Conservation (phyloP, 495 filamentous ascomycete species). For the Amphirosellinia nigrospora region DNA sequence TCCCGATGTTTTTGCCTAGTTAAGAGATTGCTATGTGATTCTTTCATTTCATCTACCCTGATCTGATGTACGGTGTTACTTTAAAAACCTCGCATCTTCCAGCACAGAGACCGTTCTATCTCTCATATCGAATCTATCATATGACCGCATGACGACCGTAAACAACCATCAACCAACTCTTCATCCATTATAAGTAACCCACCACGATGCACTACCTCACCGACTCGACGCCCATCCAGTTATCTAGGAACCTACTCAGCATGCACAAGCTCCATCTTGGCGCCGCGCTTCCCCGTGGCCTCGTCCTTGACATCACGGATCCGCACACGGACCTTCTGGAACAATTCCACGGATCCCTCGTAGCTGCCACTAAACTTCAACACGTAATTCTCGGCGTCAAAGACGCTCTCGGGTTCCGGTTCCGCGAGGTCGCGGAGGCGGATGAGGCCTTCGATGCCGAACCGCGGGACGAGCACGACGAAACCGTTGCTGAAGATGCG, state of each 20-base stretch:
- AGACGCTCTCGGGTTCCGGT: conserved; percentile 75
- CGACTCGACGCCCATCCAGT: too few relatives aligned
- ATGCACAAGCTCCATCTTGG: conserved; percentile 70
- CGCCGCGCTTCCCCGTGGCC: conserved; percentile 88
- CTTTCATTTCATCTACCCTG: too few relatives aligned
- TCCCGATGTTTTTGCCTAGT: too few relatives aligned
- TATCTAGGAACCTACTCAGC: conserved; percentile 1
- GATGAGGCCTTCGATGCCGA: conserved; percentile 93
- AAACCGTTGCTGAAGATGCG: conserved; percentile 96
- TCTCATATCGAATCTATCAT: neutral
- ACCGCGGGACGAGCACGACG: conserved; percentile 92
- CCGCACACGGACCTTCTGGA: conserved; percentile 85
- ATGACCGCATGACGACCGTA: neutral
- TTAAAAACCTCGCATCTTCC: too few relatives aligned
- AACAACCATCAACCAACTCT: too few relatives aligned
- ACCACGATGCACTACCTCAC: neutral
- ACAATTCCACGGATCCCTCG: conserved; percentile 73
- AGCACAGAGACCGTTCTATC: too few relatives aligned
- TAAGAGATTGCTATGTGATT: too few relatives aligned
- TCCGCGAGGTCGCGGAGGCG: conserved; percentile 80
- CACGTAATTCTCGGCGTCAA: conserved; percentile 83
- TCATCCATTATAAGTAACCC: neutral
- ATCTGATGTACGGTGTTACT: too few relatives aligned
- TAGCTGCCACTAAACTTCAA: conserved; percentile 64
- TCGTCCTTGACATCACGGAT: conserved; percentile 93